These are phyloP conservation scores for Kodamaea sp. DNA, from an alignment of 1,139 yeast species.

Conservation along the genomic window DNA sequence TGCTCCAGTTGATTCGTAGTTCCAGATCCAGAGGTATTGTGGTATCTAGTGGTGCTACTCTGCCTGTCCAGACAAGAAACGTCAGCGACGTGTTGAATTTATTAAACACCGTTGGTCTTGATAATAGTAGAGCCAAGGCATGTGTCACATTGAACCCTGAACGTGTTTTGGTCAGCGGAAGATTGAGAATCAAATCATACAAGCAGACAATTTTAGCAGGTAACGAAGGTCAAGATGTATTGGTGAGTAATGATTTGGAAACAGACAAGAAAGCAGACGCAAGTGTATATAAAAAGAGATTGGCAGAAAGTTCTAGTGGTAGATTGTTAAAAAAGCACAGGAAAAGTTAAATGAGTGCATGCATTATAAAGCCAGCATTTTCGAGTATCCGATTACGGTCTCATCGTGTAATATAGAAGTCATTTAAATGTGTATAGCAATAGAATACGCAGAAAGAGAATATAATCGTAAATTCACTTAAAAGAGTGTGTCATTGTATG, in stretches of 20 bases:
- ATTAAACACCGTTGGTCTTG: constrained; percentile 68
- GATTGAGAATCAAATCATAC: constrained; percentile 67
- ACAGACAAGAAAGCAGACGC: constrained; percentile 8
- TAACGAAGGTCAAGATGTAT: constrained; percentile 25
- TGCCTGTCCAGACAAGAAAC: constrained; percentile 61
- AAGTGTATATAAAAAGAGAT: constrained; percentile 24
- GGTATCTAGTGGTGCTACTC: constrained; percentile 72
- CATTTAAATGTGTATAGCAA: too few species aligned
- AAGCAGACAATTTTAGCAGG: constrained; percentile 64
- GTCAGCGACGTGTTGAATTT: constrained; percentile 70
- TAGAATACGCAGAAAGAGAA: too few species aligned
- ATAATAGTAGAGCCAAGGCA: constrained; percentile 59
- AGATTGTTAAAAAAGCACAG: constrained; percentile 25
- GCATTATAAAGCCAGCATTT: too few species aligned
- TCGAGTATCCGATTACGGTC: too few species aligned
- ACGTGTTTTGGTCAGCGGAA: constrained; percentile 66
- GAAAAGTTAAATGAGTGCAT: constrained; percentile 16
- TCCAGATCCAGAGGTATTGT: constrained; percentile 79
- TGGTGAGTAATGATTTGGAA: constrained; percentile 14
- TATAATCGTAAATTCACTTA: too few species aligned
- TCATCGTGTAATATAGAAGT: too few species aligned
- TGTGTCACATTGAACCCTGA: constrained; percentile 63
- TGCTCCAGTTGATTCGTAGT: constrained; percentile 77
- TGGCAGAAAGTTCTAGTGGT: constrained; percentile 28
- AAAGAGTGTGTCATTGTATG: too few species aligned